Conservation (phyloP, 2,329 filamentous ascomycete species). For the Pestalotiopsis sp. region DNA sequence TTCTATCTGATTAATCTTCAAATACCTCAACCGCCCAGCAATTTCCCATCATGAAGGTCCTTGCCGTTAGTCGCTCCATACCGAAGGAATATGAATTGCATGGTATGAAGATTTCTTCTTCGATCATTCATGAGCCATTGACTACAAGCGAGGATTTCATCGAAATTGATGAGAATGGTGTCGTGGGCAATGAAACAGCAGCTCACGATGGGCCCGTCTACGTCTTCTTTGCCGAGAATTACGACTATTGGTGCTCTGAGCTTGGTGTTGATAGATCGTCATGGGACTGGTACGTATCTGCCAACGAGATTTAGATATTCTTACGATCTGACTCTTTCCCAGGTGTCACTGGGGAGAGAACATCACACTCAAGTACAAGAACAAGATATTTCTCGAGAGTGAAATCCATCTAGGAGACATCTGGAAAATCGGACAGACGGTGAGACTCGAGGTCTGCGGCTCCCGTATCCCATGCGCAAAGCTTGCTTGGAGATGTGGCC, state of each 20-base stretch:
- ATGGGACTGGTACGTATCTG: slow-evolving; percentile 17
- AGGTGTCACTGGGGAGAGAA: slow-evolving; percentile 26
- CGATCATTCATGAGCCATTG: slow-evolving; percentile 22
- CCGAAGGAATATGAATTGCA: slow-evolving; percentile 18
- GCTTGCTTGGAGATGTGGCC: slow-evolving; percentile 24
- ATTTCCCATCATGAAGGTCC: slow-evolving; percentile 20
- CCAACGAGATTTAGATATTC: neutral
- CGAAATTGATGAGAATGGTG: slow-evolving; percentile 19
- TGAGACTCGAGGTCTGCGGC: slow-evolving; percentile 22
- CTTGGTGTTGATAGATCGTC: slow-evolving; percentile 18
- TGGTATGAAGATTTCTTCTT: slow-evolving; percentile 19
- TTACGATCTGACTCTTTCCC: no score
- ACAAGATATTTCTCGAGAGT: slow-evolving; percentile 16
- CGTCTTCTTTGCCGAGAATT: slow-evolving; percentile 24
- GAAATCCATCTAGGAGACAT: slow-evolving; percentile 23
- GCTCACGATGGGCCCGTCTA: slow-evolving; percentile 26
- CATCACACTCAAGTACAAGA: slow-evolving; percentile 19
- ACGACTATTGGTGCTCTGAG: slow-evolving; percentile 24
- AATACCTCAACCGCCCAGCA: neutral
- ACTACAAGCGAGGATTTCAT: slow-evolving; percentile 20
- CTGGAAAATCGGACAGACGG: slow-evolving; percentile 21
- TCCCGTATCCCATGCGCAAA: slow-evolving; percentile 23
- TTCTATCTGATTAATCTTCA: neutral
- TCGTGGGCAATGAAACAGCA: slow-evolving; percentile 20
- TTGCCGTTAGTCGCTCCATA: slow-evolving; percentile 21